Conservation (phyloP, 129 eudicot genomes). For the Flaveria bidentis region DNA sequence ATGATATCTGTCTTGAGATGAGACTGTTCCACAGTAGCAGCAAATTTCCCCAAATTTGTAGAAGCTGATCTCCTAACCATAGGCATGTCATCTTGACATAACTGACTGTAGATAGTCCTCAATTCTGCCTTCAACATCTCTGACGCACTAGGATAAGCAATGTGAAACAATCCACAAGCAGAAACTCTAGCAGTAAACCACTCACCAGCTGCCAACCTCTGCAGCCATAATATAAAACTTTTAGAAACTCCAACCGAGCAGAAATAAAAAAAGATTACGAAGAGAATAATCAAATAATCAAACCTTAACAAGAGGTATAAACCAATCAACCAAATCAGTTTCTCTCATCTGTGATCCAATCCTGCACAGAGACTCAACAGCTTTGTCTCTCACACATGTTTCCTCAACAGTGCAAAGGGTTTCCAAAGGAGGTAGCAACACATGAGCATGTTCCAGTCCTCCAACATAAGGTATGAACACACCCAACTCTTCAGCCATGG, state of each 20-base stretch:
- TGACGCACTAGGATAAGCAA: conserved; percentile 96
- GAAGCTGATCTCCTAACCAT: conserved; percentile 99
- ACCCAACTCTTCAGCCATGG: conserved; percentile 98
- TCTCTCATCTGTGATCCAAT: conserved; percentile 98
- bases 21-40: conserved; percentile 93
- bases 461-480: conserved; percentile 98
- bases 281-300: conserved; percentile 3
- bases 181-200: conserved; percentile 99
- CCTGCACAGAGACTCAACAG: conserved; percentile 91
- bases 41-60: conserved; percentile 95
- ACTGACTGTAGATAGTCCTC: conserved; percentile 83
- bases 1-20: conserved; percentile 88
- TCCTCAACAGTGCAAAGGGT: conserved; percentile 98
- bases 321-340: conserved; percentile 82
- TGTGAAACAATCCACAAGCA: conserved; percentile 95
- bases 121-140: conserved; percentile 80
- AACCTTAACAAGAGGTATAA: conserved; percentile 94
- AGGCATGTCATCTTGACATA: conserved; percentile 99
- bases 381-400: conserved; percentile 94
- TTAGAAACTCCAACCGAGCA: not conserved
- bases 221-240: conserved; percentile 4
- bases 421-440: conserved; percentile 86
- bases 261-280: no score
- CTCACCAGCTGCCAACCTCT: conserved; percentile 99
- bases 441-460: conserved; percentile 95